Percentiles rank a stretch among this genome's conserved stretches.
These are phyloP conservation scores for Acacia melanoxylon DNA, from an alignment of 306 rosid species.

Conservation along the genomic window DNA sequence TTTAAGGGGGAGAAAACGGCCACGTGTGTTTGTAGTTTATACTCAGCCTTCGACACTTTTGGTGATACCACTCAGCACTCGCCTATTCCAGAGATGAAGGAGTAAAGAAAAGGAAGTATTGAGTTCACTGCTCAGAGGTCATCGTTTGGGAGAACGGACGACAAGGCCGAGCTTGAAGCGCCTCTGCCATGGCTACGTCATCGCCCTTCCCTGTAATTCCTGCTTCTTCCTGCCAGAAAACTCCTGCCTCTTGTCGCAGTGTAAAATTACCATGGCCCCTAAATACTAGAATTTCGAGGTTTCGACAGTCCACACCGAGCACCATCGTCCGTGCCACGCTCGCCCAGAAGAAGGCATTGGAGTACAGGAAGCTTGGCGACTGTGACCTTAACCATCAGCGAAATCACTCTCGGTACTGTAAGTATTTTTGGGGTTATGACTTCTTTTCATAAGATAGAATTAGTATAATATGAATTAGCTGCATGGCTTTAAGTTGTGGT, in stretches of 20 bases:
- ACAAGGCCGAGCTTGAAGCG: constrained; percentile 21
- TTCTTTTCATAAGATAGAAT: background rate
- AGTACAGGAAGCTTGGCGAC: constrained; percentile 75
- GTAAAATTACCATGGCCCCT: constrained; percentile 24
- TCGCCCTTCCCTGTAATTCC: constrained; percentile 18
- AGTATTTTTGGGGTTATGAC: background rate
- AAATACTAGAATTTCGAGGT: constrained; percentile 5
- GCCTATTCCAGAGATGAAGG: background rate
- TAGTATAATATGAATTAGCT: background rate
- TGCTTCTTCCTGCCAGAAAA: constrained; percentile 20
- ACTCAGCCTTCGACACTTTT: background rate
- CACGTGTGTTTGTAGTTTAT: background rate
- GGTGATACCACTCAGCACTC: background rate
- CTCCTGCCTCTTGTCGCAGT: background rate
- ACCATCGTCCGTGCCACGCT: constrained; percentile 37
- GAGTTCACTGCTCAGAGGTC: background rate
- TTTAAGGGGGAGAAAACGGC: background rate
- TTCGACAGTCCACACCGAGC: constrained; percentile 13
- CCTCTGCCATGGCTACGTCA: constrained; percentile 39
- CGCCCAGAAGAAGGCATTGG: constrained; percentile 38
- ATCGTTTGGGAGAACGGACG: constrained; percentile 1
- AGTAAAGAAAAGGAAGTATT: background rate
- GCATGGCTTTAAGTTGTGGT: no score
- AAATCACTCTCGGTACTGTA: constrained; percentile 85
- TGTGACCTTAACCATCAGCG: constrained; percentile 82